phyloP scores from a whole-genome alignment of 768 basidiomycete species.

The Pilatotrama ljubarskyi region DNA sequence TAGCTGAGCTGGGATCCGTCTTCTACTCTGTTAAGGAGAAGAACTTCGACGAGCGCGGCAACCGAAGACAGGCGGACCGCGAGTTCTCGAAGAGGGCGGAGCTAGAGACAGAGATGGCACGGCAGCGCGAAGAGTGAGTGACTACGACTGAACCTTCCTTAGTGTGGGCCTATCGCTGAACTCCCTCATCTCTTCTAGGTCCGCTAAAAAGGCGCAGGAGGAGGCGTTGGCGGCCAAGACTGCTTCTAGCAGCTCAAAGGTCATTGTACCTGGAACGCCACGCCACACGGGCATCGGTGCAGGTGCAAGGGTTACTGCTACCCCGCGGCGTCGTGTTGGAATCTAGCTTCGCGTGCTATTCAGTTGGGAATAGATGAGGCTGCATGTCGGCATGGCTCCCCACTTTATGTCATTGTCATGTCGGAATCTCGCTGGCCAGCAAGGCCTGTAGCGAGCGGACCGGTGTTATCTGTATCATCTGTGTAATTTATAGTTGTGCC shows the following conservation, averaged over 20 bases:
- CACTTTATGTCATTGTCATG: neutral
- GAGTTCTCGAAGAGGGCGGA: constrained; percentile 93
- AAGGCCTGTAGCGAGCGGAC: neutral
- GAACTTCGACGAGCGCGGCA: constrained; percentile 90
- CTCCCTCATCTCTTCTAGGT: constrained; percentile 38
- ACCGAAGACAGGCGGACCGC: constrained; percentile 73
- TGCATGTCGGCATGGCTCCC: neutral
- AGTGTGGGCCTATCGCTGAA: neutral
- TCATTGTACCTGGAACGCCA: constrained; percentile 82
- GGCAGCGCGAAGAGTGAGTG: constrained; percentile 70
- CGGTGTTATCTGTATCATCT: neutral
- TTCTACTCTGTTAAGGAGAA: constrained; percentile 99
- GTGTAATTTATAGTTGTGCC: neutral
- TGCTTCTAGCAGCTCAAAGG: constrained; percentile 56
- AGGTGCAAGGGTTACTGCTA: constrained; percentile 65
- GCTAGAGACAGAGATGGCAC: constrained; percentile 88
- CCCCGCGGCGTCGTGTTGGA: constrained; percentile 72
- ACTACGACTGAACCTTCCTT: neutral
- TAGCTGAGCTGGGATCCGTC: constrained; percentile 92
- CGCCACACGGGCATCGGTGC: constrained; percentile 68
- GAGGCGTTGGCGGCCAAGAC: constrained; percentile 58
- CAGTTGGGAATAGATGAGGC: neutral
- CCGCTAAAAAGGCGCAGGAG: constrained; percentile 62
- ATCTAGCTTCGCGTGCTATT: constrained; percentile 36
- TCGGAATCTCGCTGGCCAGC: neutral